Conservation (phyloP, 495 filamentous ascomycete species). For the Echria macrotheca region DNA sequence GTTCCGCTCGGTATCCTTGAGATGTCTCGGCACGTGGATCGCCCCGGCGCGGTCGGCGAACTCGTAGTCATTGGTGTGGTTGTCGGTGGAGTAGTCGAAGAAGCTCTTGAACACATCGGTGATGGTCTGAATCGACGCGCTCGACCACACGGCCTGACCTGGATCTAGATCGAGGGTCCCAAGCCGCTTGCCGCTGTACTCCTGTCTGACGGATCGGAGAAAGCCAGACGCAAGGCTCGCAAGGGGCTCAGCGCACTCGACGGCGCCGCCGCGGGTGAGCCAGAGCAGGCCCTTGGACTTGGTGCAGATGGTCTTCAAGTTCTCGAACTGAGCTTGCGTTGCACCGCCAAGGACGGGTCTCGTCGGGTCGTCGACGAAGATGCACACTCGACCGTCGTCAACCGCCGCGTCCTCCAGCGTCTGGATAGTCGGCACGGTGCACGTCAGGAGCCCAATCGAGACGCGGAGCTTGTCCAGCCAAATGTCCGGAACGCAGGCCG, state of each 20-base stretch:
- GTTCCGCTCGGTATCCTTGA: conserved; percentile 31
- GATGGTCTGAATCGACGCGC: conserved; percentile 16
- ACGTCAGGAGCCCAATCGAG: conserved; percentile 22
- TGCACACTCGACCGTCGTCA: conserved; percentile 21
- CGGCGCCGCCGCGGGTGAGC: conserved; percentile 44
- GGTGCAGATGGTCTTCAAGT: conserved; percentile 24
- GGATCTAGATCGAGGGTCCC: conserved; percentile 25
- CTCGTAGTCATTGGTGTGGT: conserved; percentile 20
- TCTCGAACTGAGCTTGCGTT: conserved; percentile 18
- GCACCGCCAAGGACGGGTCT: conserved; percentile 25
- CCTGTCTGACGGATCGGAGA: conserved; percentile 28
- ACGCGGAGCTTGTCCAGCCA: conserved; percentile 25
- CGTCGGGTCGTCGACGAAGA: conserved; percentile 33
- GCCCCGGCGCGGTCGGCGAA: conserved; percentile 24
- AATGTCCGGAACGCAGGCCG: background rate
- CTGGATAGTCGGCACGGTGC: conserved; percentile 22
- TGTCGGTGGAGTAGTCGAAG: conserved; percentile 15
- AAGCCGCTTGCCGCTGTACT: conserved; percentile 24
- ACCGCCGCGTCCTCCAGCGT: conserved; percentile 11
- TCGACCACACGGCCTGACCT: conserved; percentile 11
- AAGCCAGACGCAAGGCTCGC: conserved; percentile 27
- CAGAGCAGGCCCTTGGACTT: conserved; percentile 40
- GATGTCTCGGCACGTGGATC: conserved; percentile 24
- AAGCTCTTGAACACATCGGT: conserved; percentile 20
- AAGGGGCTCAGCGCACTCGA: conserved; percentile 20